Conservation (phyloP, 129 eudicot genomes). For the Tanacetum coccineum region DNA sequence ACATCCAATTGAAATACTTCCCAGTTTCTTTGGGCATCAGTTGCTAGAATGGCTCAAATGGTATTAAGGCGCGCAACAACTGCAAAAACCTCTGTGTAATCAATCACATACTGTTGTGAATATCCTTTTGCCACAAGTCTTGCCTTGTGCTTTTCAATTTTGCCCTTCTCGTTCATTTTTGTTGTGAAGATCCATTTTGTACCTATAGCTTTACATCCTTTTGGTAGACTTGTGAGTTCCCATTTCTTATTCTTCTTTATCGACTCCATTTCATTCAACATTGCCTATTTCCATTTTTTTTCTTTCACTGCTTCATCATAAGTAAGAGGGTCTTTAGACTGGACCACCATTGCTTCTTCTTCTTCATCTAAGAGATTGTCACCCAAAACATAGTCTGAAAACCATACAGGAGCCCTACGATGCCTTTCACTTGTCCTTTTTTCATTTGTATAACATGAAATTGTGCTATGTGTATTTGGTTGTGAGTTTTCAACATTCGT, state of each 20-base stretch:
- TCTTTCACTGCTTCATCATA: slow-evolving; percentile 16
- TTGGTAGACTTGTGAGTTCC: slow-evolving; percentile 1
- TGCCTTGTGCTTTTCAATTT: slow-evolving; percentile 1
- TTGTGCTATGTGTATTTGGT: not conserved
- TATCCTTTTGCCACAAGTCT: not conserved
- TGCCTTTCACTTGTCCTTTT: not conserved
- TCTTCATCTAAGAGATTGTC: not conserved
- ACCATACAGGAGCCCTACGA: not conserved
- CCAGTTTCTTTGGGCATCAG: not conserved
- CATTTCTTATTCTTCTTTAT: slow-evolving; percentile 6
- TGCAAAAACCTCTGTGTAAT: not conserved
- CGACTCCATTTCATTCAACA: slow-evolving; percentile 4
- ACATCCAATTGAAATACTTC: not conserved
- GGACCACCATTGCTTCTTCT: not conserved
- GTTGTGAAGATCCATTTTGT: not conserved
- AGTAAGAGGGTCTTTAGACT: not conserved
- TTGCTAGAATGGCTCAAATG: not conserved
- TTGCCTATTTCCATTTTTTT: not conserved
- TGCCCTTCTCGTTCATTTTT: not conserved
- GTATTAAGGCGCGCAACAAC: not conserved
- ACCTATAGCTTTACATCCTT: not conserved
- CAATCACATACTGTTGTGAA: not conserved
- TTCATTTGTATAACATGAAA: not conserved
- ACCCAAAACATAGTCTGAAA: not conserved
- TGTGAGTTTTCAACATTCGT: not conserved